These are phyloP conservation scores for Sporothrix pallida DNA, from an alignment of 2,329 filamentous ascomycete species.

Conservation along the genomic window DNA sequence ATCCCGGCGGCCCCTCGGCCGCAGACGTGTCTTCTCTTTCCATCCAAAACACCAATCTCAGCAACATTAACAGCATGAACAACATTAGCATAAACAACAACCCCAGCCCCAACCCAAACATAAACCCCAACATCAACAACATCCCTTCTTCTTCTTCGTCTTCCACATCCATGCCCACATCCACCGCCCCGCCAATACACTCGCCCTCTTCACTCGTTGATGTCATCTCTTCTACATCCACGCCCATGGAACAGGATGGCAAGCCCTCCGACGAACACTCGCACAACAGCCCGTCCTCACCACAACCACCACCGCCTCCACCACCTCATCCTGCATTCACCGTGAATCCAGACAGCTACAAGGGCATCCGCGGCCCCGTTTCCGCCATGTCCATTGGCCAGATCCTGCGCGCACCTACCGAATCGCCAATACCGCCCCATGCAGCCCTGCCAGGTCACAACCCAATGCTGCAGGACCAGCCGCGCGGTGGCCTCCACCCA, in stretches of 20 bases:
- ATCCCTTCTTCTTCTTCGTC: constrained; percentile 16
- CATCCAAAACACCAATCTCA: constrained; percentile 5
- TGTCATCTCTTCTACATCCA: constrained; percentile 18
- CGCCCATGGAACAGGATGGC: constrained; percentile 36
- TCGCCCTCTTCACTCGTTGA: constrained; percentile 14
- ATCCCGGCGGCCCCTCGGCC: neutral
- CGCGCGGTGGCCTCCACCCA: constrained; percentile 44
- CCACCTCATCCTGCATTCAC: constrained; percentile 40
- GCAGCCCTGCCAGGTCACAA: constrained; percentile 40
- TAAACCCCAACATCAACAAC: neutral
- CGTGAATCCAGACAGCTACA: constrained; percentile 50
- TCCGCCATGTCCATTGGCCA: constrained; percentile 49
- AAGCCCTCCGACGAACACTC: constrained; percentile 30
- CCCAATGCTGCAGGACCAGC: constrained; percentile 44
- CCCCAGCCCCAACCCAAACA: neutral
- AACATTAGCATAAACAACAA: constrained; percentile 9
- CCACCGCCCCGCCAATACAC: constrained; percentile 30
- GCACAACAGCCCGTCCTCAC: constrained; percentile 50
- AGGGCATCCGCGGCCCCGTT: constrained; percentile 53
- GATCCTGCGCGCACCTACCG: constrained; percentile 40
- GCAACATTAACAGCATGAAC: constrained; percentile 6
- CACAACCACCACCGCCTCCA: constrained; percentile 41
- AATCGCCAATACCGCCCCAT: constrained; percentile 42
- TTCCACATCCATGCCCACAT: constrained; percentile 24
- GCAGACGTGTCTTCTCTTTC: constrained; percentile 29